Percentiles rank a stretch among this genome's conserved stretches.
These are phyloP conservation scores for Pseudozyma tsukubaensis DNA, from an alignment of 1,284 basidiomycete species.

Conservation along the genomic window DNA sequence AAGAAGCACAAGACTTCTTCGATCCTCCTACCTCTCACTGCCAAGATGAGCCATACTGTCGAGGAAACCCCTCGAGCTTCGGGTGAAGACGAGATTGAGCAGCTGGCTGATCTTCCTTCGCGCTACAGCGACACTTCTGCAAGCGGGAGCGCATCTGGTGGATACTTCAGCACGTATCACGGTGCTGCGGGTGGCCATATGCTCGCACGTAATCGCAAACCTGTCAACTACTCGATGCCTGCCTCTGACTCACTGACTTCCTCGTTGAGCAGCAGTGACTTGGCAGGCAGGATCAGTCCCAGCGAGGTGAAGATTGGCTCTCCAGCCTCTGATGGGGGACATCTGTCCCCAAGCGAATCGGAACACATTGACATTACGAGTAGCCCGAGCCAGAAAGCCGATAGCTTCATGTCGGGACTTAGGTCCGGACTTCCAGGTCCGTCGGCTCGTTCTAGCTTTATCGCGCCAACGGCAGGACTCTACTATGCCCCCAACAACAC, in stretches of 20 bases:
- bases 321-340: neutral
- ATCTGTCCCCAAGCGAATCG: neutral
- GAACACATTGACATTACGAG: neutral
- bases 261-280: slow-evolving; percentile 7
- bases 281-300: slow-evolving; percentile 2
- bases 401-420: neutral
- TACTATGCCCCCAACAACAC: slow-evolving; percentile 18
- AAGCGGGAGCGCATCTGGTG: neutral
- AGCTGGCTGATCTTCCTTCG: slow-evolving; percentile 12
- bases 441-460: slow-evolving; percentile 8
- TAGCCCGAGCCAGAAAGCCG: neutral
- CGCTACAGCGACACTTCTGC: neutral
- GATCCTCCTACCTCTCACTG: neutral
- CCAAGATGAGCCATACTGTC: slow-evolving; percentile 17
- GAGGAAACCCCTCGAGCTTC: slow-evolving; percentile 2
- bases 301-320: neutral
- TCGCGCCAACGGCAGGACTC: slow-evolving; percentile 22
- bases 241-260: slow-evolving; percentile 2
- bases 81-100: slow-evolving; percentile 29
- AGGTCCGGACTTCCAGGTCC: slow-evolving; percentile 3
- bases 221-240: neutral
- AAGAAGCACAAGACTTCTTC: too few species aligned
- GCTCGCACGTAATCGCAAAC: neutral
- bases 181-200: neutral
- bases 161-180: slow-evolving; percentile 8